These are phyloP conservation scores for Grosmannia serpens DNA, from an alignment of 2,329 filamentous ascomycete genomes.

Conservation along the genomic window DNA sequence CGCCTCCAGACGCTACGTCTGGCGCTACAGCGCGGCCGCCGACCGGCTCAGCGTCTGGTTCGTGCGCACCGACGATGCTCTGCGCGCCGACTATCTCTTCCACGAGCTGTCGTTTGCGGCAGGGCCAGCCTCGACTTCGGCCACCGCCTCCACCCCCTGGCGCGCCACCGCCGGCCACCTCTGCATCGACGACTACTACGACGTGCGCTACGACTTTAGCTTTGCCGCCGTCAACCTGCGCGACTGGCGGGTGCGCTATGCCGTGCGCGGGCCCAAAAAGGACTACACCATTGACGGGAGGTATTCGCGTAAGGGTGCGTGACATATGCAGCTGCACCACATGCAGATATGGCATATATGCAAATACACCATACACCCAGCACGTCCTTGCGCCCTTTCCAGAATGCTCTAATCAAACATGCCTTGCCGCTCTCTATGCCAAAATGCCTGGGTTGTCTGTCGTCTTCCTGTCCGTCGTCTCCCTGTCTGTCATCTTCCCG, in stretches of 20 bases:
- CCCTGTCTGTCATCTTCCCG: no score
- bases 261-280: slow-evolving; percentile 61
- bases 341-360: no score
- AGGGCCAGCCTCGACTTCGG: not conserved
- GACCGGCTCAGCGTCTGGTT: slow-evolving; percentile 65
- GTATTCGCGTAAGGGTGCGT: slow-evolving; percentile 27
- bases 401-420: no score
- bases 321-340: no score
- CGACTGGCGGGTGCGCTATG: slow-evolving; percentile 50
- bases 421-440: no score
- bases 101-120: slow-evolving; percentile 55
- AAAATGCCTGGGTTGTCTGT: no score
- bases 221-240: slow-evolving; percentile 46
- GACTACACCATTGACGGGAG: slow-evolving; percentile 52
- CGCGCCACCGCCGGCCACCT: slow-evolving; percentile 55
- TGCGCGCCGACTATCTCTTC: slow-evolving; percentile 60
- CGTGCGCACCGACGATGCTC: slow-evolving; percentile 49
- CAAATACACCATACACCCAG: no score
- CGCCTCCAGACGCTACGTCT: slow-evolving; percentile 57
- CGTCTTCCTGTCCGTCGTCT: no score
- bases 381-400: no score
- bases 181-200: slow-evolving; percentile 61
- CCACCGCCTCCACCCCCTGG: slow-evolving; percentile 27
- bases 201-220: slow-evolving; percentile 56
- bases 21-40: slow-evolving; percentile 50